Conservation (phyloP, 2,329 filamentous ascomycete species). For the Aspergillus aculeatus region DNA sequence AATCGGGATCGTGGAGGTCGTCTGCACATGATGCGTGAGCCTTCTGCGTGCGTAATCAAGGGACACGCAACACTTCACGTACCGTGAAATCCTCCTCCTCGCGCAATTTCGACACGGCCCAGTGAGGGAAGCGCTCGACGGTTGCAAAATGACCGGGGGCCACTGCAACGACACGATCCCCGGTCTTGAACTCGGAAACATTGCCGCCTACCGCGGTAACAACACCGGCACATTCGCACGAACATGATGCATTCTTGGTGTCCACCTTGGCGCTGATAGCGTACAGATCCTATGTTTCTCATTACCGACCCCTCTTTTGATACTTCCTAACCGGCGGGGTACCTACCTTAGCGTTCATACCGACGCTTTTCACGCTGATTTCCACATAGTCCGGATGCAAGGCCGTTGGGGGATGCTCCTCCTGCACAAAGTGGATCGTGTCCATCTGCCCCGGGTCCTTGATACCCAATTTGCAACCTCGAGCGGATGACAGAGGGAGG, state of each 20-base stretch:
- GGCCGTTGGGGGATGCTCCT: background rate
- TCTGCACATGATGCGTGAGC: background rate
- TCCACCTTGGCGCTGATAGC: background rate
- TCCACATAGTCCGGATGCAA: background rate
- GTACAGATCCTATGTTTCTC: slow-evolving; percentile 2
- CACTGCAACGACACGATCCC: slow-evolving; percentile 8
- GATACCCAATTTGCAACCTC: background rate
- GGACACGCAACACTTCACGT: background rate
- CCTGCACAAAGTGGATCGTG: background rate
- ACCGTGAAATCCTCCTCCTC: background rate
- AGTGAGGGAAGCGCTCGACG: background rate
- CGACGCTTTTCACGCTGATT: background rate
- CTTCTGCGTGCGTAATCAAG: background rate
- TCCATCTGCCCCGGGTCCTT: background rate
- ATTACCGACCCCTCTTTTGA: background rate
- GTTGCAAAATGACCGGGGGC: background rate
- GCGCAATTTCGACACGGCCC: background rate
- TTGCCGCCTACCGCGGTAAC: background rate
- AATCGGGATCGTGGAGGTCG: background rate
- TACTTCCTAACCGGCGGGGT: no score
- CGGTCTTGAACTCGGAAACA: background rate
- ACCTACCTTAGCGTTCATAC: slow-evolving; percentile 4
- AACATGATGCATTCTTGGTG: background rate
- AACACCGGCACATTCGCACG: slow-evolving; percentile 4
- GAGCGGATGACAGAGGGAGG: background rate